Evolutionary conservation across 1,284 basidiomycete genomes (phyloP).

Genomic region (Leccinum angustisporum): DNA sequence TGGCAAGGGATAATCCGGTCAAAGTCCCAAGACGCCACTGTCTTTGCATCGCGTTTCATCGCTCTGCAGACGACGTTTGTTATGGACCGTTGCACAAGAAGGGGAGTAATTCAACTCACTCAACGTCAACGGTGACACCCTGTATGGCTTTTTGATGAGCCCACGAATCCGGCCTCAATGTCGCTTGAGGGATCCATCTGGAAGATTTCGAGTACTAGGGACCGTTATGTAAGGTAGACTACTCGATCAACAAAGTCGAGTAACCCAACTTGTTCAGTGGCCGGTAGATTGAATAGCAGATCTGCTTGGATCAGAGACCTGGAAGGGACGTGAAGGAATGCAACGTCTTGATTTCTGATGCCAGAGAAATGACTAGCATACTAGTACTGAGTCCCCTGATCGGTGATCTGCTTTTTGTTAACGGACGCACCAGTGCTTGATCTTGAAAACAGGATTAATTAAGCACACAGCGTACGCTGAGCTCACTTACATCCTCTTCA

Average conservation of each 20-base stretch:
- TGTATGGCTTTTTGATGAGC: constrained; percentile 58
- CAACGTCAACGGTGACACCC: constrained; percentile 19
- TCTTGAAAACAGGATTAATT: constrained; percentile 38
- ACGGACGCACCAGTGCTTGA: constrained; percentile 55
- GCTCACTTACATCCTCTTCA: constrained; percentile 67
- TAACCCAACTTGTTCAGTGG: constrained; percentile 72
- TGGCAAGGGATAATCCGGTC: constrained; percentile 91
- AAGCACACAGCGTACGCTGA: neutral
- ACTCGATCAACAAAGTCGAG: neutral
- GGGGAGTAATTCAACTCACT: constrained; percentile 22
- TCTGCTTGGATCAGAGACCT: constrained; percentile 87
- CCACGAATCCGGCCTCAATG: constrained; percentile 58
- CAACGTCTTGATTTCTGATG: constrained; percentile 84
- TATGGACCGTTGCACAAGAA: neutral
- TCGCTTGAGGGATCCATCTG: constrained; percentile 46
- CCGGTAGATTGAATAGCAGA: constrained; percentile 87
- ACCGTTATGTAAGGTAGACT: constrained; percentile 9
- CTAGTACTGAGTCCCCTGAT: constrained; percentile 4
- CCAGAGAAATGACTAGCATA: constrained; percentile 73
- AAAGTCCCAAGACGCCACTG: constrained; percentile 83
- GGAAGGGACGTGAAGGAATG: constrained; percentile 80
- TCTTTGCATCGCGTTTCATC: constrained; percentile 71
- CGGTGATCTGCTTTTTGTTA: neutral
- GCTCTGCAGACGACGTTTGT: constrained; percentile 44
- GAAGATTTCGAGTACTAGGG: constrained; percentile 51